A percentile compares a stretch with the other conserved stretches of the same genome.
Conservation (phyloP, 2,329 filamentous ascomycete genomes). For the Madurella mycetomatis region DNA sequence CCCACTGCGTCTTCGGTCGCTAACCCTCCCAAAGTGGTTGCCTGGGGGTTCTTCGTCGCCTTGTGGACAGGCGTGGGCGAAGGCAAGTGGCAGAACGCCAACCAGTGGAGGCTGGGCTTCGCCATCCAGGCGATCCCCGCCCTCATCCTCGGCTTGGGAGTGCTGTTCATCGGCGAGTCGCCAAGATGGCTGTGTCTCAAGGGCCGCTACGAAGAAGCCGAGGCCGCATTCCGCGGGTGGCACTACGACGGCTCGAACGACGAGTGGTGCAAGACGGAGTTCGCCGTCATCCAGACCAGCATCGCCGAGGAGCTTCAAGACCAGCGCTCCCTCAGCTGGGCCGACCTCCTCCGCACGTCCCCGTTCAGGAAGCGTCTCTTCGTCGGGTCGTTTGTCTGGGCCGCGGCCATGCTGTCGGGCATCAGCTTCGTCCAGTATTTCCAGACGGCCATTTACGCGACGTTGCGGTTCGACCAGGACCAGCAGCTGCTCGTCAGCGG, state of each 20-base stretch:
- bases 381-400: conserved; percentile 39
- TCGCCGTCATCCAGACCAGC: conserved; percentile 33
- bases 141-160: conserved; percentile 32
- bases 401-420: conserved; percentile 38
- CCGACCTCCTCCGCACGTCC: conserved; percentile 30
- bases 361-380: conserved; percentile 37
- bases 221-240: conserved; percentile 32
- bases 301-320: conserved; percentile 33
- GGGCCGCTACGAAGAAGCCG: conserved; percentile 35
- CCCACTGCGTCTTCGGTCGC: background rate
- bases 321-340: conserved; percentile 31
- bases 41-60: conserved; percentile 39
- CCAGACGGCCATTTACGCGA: conserved; percentile 40
- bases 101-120: conserved; percentile 38
- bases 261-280: conserved; percentile 35
- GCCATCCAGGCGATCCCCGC: conserved; percentile 35
- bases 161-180: conserved; percentile 35
- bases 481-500: conserved; percentile 38
- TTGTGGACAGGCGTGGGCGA: conserved; percentile 39
- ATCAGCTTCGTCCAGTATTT: conserved; percentile 42
- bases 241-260: conserved; percentile 35
- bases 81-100: conserved; percentile 35
- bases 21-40: conserved; percentile 31
- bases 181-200: conserved; percentile 36
- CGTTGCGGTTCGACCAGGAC: conserved; percentile 35